These are phyloP conservation scores for Peribolospora baueri DNA, from an alignment of 768 basidiomycete genomes.

Conservation along the genomic window DNA sequence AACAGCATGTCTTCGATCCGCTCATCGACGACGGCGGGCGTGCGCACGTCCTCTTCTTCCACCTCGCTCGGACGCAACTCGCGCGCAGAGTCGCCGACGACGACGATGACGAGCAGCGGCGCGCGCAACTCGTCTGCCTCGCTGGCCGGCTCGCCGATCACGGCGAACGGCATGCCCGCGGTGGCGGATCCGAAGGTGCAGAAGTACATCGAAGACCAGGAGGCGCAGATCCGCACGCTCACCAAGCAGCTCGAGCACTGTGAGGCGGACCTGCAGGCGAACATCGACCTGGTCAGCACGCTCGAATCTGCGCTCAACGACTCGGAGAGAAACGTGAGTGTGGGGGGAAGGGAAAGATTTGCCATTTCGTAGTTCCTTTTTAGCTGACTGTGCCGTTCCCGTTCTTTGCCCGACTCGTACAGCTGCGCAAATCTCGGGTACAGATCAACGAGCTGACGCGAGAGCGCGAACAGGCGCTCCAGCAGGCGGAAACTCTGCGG, in stretches of 20 bases:
- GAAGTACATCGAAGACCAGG: conserved; percentile 11
- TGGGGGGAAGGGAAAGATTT: conserved; percentile 28
- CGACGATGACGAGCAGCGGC: conserved; percentile 1
- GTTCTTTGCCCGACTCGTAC: conserved; percentile 15
- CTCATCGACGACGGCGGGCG: not conserved
- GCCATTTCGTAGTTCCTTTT: conserved; percentile 3
- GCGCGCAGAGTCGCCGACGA: not conserved
- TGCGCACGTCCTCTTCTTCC: conserved; percentile 1
- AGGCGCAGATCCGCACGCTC: conserved; percentile 57
- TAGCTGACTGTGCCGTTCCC: conserved; percentile 3
- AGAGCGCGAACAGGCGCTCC: conserved; percentile 51
- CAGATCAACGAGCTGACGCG: conserved; percentile 71
- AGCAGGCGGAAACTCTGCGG: conserved; percentile 41
- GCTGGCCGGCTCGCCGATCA: too few relatives aligned
- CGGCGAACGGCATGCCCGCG: too few relatives aligned
- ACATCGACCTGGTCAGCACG: conserved; percentile 66
- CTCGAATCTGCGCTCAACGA: conserved; percentile 69
- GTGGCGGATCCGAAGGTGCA: conserved; percentile 4
- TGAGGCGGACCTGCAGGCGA: conserved; percentile 68
- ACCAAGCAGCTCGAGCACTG: conserved; percentile 86
- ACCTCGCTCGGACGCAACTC: conserved; percentile 4
- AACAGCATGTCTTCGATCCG: conserved; percentile 32
- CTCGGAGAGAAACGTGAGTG: conserved; percentile 48
- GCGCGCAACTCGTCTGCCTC: conserved; percentile 5
- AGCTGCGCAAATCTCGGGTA: conserved; percentile 73